Evolutionary conservation across 352 stramenopile species (phyloP), one percentile per base, ranked within the genome.

Genomic region (Globisporangium lucens): DNA sequence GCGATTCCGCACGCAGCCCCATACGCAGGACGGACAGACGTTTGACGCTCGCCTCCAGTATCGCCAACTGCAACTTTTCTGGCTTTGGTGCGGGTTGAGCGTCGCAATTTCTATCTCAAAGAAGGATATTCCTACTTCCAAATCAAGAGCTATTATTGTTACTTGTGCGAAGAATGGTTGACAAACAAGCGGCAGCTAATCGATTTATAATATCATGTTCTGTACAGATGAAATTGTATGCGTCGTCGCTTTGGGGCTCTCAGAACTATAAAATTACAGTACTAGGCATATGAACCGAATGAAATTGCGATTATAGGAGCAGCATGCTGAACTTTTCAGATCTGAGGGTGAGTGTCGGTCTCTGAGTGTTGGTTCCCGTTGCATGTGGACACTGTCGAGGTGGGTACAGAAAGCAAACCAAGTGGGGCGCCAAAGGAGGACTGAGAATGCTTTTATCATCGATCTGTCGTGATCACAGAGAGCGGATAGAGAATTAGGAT

Each of bases 41-140:
- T 24, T 29, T 22, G 20, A 22, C 30, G 27, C 17, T n/a, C 41
- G 3, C 27, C 5, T 61, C 20, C 8, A 64, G 10, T 63, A 17
- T 52, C 58, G 17, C 58, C 36, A 64, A 64, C 36, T 64, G 58
- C 58, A 64, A 56, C 58, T 64, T 64, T 64, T 63, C 36, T 22
- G 24, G 41, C 38, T 35, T 61, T 27, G 13, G 24, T 13, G 51
- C 24, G 47, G 10, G 36, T 43, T 43, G 36, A 43, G 5, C 6
- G 43, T 4, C 15, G 4, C 20, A n/a, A 10, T 22, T 49, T 49
- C 43, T 49, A 47, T 5, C 41, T 47, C 41, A 47, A n/a, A n/a
- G 8, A 0, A 4, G n/a, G 41, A 47, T 5, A 3, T 13, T 15
- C 20, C 12, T 46, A 41, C 13, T 41, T 41, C 13, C 35, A 41